Conservation (phyloP, 2,329 filamentous ascomycete genomes). For the Aspergillus neotritici region DNA sequence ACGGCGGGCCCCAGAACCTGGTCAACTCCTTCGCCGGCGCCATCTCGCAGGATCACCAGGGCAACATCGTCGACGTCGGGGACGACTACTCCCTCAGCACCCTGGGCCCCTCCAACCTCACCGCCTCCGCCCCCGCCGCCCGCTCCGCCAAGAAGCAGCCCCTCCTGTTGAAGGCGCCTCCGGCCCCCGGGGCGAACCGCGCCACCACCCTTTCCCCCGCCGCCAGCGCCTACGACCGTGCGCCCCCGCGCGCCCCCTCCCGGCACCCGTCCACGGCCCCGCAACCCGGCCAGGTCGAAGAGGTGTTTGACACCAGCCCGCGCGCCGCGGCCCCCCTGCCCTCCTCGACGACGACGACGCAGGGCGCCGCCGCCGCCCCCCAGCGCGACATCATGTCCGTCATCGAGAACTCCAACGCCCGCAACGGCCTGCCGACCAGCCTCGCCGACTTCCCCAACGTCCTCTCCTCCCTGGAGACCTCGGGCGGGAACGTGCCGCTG, state of each 20-base stretch:
- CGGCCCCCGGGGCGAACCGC: slow-evolving; percentile 22
- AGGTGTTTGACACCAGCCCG: slow-evolving; percentile 40
- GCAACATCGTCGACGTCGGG: slow-evolving; percentile 59
- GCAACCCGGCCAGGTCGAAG: slow-evolving; percentile 37
- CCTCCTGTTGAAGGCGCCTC: slow-evolving; percentile 44
- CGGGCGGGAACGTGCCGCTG: slow-evolving; percentile 39
- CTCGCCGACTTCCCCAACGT: slow-evolving; percentile 42
- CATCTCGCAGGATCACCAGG: slow-evolving; percentile 58
- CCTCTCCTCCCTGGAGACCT: slow-evolving; percentile 41
- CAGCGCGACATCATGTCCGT: slow-evolving; percentile 46
- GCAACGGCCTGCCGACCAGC: slow-evolving; percentile 34
- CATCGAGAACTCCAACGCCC: slow-evolving; percentile 44
- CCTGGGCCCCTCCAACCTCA: slow-evolving; percentile 27
- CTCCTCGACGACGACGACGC: no score
- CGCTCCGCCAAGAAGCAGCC: slow-evolving; percentile 44
- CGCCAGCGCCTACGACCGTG: slow-evolving; percentile 27
- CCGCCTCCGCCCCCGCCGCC: slow-evolving; percentile 31
- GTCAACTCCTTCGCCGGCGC: slow-evolving; percentile 77
- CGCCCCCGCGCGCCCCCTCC: slow-evolving; percentile 22
- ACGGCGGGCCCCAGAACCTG: slow-evolving; percentile 62
- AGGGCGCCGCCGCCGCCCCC: slow-evolving; percentile 19
- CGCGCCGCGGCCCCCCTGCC: slow-evolving; percentile 12
- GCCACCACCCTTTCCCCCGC: slow-evolving; percentile 36
- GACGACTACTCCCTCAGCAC: slow-evolving; percentile 43
- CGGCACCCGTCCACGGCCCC: slow-evolving; percentile 26